Evolutionary conservation across 2,329 filamentous ascomycete genomes (phyloP).

Genomic region (Penicillium nordicum): DNA sequence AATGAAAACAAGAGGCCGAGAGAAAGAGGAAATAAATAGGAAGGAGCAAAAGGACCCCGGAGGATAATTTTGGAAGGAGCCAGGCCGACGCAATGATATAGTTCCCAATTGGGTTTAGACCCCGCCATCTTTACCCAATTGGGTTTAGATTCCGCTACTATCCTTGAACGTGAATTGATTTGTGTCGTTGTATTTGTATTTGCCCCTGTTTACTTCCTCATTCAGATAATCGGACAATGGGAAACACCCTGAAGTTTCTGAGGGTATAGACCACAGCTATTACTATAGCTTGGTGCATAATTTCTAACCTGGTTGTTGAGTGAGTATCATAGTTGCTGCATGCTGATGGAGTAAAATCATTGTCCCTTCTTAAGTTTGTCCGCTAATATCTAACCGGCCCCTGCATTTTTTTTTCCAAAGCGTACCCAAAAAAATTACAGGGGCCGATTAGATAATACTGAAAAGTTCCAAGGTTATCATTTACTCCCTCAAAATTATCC

Average conservation of each 20-base stretch:
- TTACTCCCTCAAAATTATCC: not conserved
- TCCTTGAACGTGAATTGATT: not conserved
- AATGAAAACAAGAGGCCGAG: too few species aligned
- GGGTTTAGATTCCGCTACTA: not conserved
- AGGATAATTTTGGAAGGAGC: not conserved
- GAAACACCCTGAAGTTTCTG: not conserved
- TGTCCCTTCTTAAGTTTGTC: not conserved
- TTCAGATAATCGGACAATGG: too few species aligned
- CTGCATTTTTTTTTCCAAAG: too few species aligned
- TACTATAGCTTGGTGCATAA: not conserved
- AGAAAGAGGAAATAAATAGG: not conserved
- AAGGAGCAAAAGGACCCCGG: not conserved
- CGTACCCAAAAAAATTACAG: too few species aligned
- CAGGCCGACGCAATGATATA: not conserved
- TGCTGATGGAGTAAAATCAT: not conserved
- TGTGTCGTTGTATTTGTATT: not conserved
- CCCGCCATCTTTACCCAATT: not conserved
- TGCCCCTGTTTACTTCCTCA: too few species aligned
- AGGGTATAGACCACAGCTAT: too few species aligned
- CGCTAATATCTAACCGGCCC: too few species aligned
- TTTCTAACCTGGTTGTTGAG: not conserved
- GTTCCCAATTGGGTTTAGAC: conserved; percentile 2
- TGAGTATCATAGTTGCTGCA: not conserved
- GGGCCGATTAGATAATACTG: too few species aligned
- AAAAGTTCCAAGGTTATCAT: too few species aligned